Percentiles rank a stretch among this genome's conserved stretches.
Evolutionary conservation across 208 protist genomes (phyloP).

Genomic region (Novymonas esmeraldas): DNA sequence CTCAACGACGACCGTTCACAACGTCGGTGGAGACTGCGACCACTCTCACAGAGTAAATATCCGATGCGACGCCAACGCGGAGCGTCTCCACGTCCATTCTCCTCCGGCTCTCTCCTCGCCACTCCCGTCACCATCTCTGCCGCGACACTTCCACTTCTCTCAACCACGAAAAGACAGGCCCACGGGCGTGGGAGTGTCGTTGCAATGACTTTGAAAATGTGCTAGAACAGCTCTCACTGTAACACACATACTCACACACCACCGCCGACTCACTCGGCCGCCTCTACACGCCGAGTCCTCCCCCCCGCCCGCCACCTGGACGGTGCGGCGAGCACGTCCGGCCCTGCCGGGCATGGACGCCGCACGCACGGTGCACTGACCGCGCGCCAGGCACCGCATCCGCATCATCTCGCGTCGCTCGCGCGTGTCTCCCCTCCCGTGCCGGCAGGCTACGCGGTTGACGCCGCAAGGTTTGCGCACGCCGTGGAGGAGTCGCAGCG

Average conservation of each 20-base stretch:
- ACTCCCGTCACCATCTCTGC: too few species aligned
- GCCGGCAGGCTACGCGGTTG: conserved; percentile 4
- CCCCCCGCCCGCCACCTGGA: neutral
- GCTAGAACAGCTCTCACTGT: too few species aligned
- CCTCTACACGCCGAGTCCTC: neutral
- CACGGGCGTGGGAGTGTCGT: too few species aligned
- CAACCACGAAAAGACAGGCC: too few species aligned
- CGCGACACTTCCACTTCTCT: too few species aligned
- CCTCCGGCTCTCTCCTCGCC: too few species aligned
- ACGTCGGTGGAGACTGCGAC: too few species aligned
- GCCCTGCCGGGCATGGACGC: neutral
- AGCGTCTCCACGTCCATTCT: too few species aligned
- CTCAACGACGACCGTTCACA: too few species aligned
- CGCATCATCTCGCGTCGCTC: conserved; percentile 22
- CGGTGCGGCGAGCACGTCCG: neutral
- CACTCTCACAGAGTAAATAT: too few species aligned
- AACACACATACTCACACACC: conserved; percentile 5
- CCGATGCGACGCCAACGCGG: too few species aligned
- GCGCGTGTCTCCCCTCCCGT: neutral
- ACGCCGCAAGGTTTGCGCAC: conserved; percentile 20
- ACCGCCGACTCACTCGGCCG: neutral
- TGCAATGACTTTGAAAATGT: too few species aligned
- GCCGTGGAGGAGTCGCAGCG: conserved; percentile 41
- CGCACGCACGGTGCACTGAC: neutral
- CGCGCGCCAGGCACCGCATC: neutral